Evolutionary conservation across 371 early-diverging fungal species (phyloP).

Genomic region (Rhizopus sp.): DNA sequence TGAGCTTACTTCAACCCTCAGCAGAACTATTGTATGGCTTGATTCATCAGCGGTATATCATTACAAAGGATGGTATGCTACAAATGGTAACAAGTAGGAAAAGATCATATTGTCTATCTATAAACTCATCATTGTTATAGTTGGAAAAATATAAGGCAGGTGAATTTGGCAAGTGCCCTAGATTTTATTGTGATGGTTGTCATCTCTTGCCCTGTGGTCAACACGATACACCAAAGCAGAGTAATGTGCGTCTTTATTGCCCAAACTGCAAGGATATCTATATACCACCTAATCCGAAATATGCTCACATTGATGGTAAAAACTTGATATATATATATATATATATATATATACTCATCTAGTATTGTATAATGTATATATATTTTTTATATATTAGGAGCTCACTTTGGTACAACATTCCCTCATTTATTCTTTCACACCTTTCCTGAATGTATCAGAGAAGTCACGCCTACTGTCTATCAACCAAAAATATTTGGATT

Average conservation of each 20-base stretch:
- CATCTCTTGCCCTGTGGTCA: slow-evolving; percentile 84
- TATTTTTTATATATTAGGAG: slow-evolving; percentile 51
- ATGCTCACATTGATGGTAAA: slow-evolving; percentile 78
- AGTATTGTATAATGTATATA: not conserved
- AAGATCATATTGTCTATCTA: not conserved
- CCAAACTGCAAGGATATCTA: slow-evolving; percentile 89
- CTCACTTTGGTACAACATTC: slow-evolving; percentile 96
- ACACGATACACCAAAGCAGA: slow-evolving; percentile 65
- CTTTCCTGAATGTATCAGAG: slow-evolving; percentile 73
- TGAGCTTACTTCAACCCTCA: slow-evolving; percentile 42
- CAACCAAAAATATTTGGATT: slow-evolving; percentile 83
- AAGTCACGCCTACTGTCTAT: slow-evolving; percentile 52
- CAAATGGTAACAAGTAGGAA: slow-evolving; percentile 60
- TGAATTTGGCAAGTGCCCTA: slow-evolving; percentile 86
- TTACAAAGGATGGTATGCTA: slow-evolving; percentile 74
- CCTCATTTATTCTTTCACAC: slow-evolving; percentile 89
- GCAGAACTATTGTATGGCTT: slow-evolving; percentile 77
- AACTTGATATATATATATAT: not conserved
- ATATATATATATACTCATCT: not conserved
- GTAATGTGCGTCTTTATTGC: slow-evolving; percentile 76
- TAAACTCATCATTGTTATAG: slow-evolving; percentile 28
- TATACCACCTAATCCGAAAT: slow-evolving; percentile 70
- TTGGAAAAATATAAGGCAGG: slow-evolving; percentile 70
- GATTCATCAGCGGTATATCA: slow-evolving; percentile 83
- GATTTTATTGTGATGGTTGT: slow-evolving; percentile 73